Base-by-base conservation (phyloP, 176 grass and related monocot species). In the Eleusine coracana region DNA sequence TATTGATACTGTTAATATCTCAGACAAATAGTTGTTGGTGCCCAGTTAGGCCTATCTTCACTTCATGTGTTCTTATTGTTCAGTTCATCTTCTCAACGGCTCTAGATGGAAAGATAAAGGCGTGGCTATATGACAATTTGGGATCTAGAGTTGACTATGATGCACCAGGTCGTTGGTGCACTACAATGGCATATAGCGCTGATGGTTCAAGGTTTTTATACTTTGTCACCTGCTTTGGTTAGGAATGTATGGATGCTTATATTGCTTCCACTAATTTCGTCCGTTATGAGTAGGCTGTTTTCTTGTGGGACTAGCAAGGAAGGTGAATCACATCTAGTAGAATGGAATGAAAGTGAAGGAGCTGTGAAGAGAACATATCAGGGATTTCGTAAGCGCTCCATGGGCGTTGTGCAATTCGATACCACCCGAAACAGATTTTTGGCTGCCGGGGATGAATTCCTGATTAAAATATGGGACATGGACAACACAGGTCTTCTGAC, bases 141-240 rank as follows among this genome's bases (percentile, higher is more conserved):
- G 97, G 97, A 76, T 99, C 97, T 64, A 93, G 97, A 88, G 97
- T 99, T 76, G 97, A 99, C 87, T 99, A 99, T 87, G 97, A 99
- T 84, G 97, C 97, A 23, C 97, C 97, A 59, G 97, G 97, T 42
- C 97, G 90, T 82, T 99, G 97, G 97, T 99, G 97, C 72, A 99
- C 97, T n/a, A 99, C 97, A 80, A 99, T 99, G 97, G 93, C 97
- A 75, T 99, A 99, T 80, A 99, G 97, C 25, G 93, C 93, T 11
- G 97, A 99, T 88, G 97, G 97, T 83, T 87, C 93, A 81, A 99
- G 97, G 96, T 96, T 75, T 56, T 38, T 86, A 46, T 82, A 82
- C 51, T 82, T 27, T 74, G 39, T 80, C 73, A 70, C 74, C 61
- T 67, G 69, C 15, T 86, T 17, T 71, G 64, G 3, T 68, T 76